Evolutionary conservation across 495 filamentous ascomycete species (phyloP), one percentile per base, ranked within the genome.

Genomic region (Penicillium lagena): DNA sequence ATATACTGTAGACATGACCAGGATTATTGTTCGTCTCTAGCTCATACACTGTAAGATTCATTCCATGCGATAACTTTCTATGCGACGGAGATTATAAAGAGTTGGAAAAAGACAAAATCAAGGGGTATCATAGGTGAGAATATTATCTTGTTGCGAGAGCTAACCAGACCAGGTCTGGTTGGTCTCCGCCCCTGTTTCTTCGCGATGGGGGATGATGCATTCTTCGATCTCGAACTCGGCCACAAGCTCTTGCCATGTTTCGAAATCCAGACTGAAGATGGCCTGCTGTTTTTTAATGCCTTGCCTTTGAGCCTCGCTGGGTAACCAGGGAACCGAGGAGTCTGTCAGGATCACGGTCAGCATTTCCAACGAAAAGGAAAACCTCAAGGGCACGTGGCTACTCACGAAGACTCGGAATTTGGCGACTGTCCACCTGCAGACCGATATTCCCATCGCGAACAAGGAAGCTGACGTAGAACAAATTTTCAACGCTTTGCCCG

Each of bases 391-490:
- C 46, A 65, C 12, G 12, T 12, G 35, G 9, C 10, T 6, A 53
- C 85, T 68, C 75, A 95, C 90, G 68, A 31, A 96, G 59, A 13
- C 83, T 78, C 30, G 89, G 89, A 14, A 93, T 60, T 2, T 71
- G 72, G 13, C 83, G 59, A 9, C 77, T 69, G 60, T 91, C 86
- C 35, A 73, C 71, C 0, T 68, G 62, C 14, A 95, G 69, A 29
- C 78, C 83, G 9, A 86, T 76, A 43, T 69, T 77, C 7, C 91
- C 90, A 60, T 99, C 94, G 42, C 83, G 80, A 44, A 96, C 89
- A 43, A 99, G 66, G 63, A 99, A 99, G 59, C 86, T 91, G 46
- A 95, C 75, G 57, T 96, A 96, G 66, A 99, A 99, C 53, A 99
- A 66, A 60, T 99, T 99, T 63, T 99, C 93, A 4, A 97, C 80